Evolutionary conservation across 2,329 filamentous ascomycete genomes (phyloP), one percentile per base, ranked within the genome.

Genomic region (Coniochaeta sp.): DNA sequence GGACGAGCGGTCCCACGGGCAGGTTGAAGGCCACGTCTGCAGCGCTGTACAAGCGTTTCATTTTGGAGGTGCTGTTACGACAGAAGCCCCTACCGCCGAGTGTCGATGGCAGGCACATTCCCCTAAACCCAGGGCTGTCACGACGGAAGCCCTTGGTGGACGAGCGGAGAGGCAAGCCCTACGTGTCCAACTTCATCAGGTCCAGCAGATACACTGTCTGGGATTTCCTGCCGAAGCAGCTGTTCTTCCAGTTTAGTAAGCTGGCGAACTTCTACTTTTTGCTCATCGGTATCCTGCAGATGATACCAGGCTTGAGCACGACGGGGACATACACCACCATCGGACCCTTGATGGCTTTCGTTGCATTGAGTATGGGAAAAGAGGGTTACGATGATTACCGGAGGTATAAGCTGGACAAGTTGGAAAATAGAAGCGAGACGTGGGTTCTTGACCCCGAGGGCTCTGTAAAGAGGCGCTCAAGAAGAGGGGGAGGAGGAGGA

Each of bases 261-360:
- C 75, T 96, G 38, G 91, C 90, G 59, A 96, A 97, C 70, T 95
- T 95, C 61, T 96, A 96, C 70, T 96, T 97, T 66, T 75, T 97
- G 31, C 78, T 91, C 53, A 86, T 96, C 57, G 89, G 89, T 50
- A 86, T 94, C 55, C 69, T 96, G 55, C 91, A 96, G 66, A 85
- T 95, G 80, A 89, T 96, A 61, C 91, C 91, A 3, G 89, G 87
- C n/a, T 74, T 96, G 42, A 95, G 89, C 67, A 95, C 91, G 1
- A 95, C 91, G 2, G 91, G 91, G 59, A 86, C 78, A 9, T 96
- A 85, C 65, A 96, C 91, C 1, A 96, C 91, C 0, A 87, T 96
- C 59, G 79, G 86, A 9, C 91, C 92, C 0, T 70, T 96, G 16
- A 69, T 87, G 52, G 82, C 91, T 53, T 96, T 96, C 63, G 86